phyloP scores from a whole-genome alignment of 306 rosid species.

The Vicia sativa region DNA sequence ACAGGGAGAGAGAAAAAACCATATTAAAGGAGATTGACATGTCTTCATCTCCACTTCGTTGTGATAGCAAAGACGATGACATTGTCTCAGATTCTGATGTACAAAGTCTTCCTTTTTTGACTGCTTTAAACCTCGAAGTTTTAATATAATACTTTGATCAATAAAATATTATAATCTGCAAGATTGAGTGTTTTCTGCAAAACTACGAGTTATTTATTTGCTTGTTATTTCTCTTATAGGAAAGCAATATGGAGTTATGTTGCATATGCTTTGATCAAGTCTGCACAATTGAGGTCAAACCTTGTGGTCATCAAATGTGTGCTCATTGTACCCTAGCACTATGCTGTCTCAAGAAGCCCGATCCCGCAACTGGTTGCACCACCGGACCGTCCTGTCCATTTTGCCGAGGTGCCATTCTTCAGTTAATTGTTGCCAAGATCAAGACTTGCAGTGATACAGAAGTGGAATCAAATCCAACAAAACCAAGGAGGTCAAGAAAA shows the following conservation, averaged over 20 bases:
- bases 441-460: constrained; percentile 52
- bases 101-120: constrained; percentile 30
- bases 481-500: constrained; percentile 75
- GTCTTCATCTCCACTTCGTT: constrained; percentile 49
- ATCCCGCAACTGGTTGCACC: constrained; percentile 49
- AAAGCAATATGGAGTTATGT: constrained; percentile 66
- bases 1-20: constrained; percentile 81
- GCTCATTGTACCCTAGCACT: constrained; percentile 83
- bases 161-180: too few species aligned
- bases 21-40: constrained; percentile 55
- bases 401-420: constrained; percentile 71
- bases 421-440: constrained; percentile 63
- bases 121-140: too few species aligned
- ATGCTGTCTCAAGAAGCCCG: constrained; percentile 89
- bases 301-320: constrained; percentile 96
- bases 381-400: constrained; percentile 77
- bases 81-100: constrained; percentile 79
- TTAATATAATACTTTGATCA: too few species aligned
- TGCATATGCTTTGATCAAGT: constrained; percentile 90
- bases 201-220: constrained; percentile 29
- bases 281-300: constrained; percentile 83
- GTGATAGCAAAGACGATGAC: constrained; percentile 57
- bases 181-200: background rate
- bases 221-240: constrained; percentile 49
- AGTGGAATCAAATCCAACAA: constrained; percentile 60